Conservation (phyloP, 1,139 yeast genomes). For the Lodderomyces elongisporus region DNA sequence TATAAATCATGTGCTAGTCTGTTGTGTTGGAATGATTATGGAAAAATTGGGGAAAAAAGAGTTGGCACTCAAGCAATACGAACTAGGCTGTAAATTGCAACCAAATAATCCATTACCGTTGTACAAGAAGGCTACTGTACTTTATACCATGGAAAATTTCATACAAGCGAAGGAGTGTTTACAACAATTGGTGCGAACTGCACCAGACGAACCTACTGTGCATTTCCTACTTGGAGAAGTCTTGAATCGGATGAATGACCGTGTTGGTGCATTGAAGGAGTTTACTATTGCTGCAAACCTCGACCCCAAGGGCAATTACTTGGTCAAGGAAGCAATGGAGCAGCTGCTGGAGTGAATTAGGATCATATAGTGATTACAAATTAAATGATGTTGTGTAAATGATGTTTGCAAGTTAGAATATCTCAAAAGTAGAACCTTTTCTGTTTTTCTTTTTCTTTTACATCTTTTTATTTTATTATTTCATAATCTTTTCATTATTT, state of each 20-base stretch:
- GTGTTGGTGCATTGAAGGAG: constrained; percentile 74
- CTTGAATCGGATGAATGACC: constrained; percentile 71
- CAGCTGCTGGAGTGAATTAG: constrained; percentile 29
- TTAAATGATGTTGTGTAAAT: no score
- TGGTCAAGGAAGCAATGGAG: constrained; percentile 82
- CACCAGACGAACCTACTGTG: constrained; percentile 94
- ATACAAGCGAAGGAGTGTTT: constrained; percentile 70
- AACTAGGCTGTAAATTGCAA: constrained; percentile 76
- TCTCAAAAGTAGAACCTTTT: no score
- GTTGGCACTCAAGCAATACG: constrained; percentile 78
- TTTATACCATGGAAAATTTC: constrained; percentile 67
- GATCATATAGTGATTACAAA: no score
- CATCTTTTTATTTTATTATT: no score
- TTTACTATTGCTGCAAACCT: constrained; percentile 86
- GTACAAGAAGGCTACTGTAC: constrained; percentile 81
- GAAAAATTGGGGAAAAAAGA: constrained; percentile 69
- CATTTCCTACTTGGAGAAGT: constrained; percentile 86
- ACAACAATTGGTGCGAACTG: constrained; percentile 63
- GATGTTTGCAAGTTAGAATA: no score
- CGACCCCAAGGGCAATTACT: constrained; percentile 90
- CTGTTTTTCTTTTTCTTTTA: no score
- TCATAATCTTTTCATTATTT: no score
- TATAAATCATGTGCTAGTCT: constrained; percentile 79
- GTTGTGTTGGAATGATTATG: constrained; percentile 92
- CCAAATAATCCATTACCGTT: constrained; percentile 84